Conservation (phyloP, 2,329 filamentous ascomycete genomes). For the Monilinia fructicola region DNA sequence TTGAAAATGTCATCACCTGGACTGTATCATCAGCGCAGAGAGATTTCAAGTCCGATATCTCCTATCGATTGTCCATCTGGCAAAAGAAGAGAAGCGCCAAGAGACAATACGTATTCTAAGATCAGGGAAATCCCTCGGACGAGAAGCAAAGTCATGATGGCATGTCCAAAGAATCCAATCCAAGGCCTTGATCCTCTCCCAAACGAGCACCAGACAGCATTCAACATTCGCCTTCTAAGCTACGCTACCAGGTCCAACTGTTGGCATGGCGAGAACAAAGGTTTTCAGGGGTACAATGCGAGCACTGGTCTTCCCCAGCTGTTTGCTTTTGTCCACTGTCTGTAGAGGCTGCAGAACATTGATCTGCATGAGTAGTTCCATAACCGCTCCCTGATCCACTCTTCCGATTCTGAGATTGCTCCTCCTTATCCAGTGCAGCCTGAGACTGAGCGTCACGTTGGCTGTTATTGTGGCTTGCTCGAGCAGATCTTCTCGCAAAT, state of each 20-base stretch:
- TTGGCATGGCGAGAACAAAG: slow-evolving; percentile 19
- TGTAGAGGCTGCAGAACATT: background rate
- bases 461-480: slow-evolving; percentile 5
- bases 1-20: slow-evolving; percentile 3
- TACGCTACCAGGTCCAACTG: background rate
- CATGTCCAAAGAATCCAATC: background rate
- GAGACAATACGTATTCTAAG: background rate
- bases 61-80: background rate
- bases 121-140: background rate
- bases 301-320: background rate
- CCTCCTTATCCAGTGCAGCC: background rate
- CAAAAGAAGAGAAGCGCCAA: background rate
- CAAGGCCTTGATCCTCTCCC: background rate
- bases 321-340: background rate
- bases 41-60: background rate
- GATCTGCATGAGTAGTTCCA: slow-evolving; percentile 5
- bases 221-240: background rate
- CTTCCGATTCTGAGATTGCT: background rate
- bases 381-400: background rate
- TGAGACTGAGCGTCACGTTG: slow-evolving; percentile 6
- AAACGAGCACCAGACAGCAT: background rate
- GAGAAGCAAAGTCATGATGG: background rate
- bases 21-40: background rate
- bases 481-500: slow-evolving; percentile 16
- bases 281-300: background rate